A percentile compares a stretch with the other conserved stretches of the same genome.
Evolutionary conservation across 768 basidiomycete species (phyloP).

Genomic region (Bullera alba): DNA sequence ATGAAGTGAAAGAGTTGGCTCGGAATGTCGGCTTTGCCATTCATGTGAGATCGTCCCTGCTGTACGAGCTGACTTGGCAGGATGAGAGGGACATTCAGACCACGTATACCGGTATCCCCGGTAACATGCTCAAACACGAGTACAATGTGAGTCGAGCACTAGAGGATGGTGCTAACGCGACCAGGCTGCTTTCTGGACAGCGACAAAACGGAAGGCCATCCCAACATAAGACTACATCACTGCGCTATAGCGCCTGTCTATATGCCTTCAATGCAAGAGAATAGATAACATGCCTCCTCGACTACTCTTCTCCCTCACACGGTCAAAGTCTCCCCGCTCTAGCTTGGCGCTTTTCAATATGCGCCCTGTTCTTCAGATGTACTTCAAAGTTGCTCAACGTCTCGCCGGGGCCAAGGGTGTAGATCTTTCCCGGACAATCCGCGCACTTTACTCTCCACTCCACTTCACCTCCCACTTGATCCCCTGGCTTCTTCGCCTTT

Average conservation of each 20-base stretch:
- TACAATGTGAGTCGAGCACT: conserved; percentile 53
- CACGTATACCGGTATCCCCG: conserved; percentile 75
- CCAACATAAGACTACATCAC: too few species aligned
- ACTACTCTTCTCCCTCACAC: too few species aligned
- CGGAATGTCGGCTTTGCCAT: conserved; percentile 72
- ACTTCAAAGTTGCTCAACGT: conserved; percentile 85
- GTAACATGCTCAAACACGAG: conserved; percentile 74
- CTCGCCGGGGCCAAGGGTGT: conserved; percentile 82
- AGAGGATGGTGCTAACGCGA: conserved; percentile 1
- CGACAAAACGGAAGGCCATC: too few species aligned
- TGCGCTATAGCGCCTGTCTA: too few species aligned
- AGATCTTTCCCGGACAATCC: conserved; percentile 67
- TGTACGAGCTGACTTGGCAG: conserved; percentile 46
- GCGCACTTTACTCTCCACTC: conserved; percentile 96
- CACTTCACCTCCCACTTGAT: conserved; percentile 51
- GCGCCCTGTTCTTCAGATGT: conserved; percentile 57
- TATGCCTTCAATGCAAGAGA: too few species aligned
- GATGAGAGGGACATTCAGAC: conserved; percentile 72
- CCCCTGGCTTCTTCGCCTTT: conserved; percentile 51
- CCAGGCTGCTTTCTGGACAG: conserved; percentile 22
- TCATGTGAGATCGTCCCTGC: conserved; percentile 52
- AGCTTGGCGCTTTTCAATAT: conserved; percentile 30
- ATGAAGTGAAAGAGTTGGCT: conserved; percentile 73
- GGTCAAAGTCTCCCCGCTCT: too few species aligned
- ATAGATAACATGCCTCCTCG: too few species aligned